Evolutionary conservation across 441 rosid species (phyloP).

Genomic region (Brassica hybrid): DNA sequence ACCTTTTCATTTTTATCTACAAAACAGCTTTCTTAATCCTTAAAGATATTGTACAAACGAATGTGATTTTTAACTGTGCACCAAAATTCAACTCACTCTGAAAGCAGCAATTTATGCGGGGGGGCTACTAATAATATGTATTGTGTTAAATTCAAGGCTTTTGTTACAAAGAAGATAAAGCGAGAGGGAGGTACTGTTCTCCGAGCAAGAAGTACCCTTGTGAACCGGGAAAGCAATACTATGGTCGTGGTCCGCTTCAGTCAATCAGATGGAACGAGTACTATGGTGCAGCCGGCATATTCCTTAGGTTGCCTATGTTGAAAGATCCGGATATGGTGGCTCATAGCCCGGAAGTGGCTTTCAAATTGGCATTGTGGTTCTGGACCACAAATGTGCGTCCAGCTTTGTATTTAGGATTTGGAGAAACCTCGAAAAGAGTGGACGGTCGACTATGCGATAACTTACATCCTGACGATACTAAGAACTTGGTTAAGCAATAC

Average conservation of each 20-base stretch:
- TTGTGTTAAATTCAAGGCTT: slow-evolving; percentile 15
- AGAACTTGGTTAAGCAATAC: slow-evolving; percentile 42
- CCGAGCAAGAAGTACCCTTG: slow-evolving; percentile 19
- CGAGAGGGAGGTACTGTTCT: slow-evolving; percentile 2
- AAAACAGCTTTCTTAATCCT: background rate
- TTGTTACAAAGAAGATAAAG: slow-evolving; percentile 31
- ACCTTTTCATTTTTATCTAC: background rate
- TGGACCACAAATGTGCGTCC: slow-evolving; percentile 52
- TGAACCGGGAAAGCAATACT: slow-evolving; percentile 42
- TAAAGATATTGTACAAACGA: background rate
- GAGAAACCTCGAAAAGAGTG: slow-evolving; percentile 52
- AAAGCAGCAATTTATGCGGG: background rate
- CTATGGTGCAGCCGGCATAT: slow-evolving; percentile 54
- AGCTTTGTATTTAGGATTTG: slow-evolving; percentile 45
- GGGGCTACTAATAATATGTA: background rate
- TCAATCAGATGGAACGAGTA: slow-evolving; percentile 59
- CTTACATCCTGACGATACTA: slow-evolving; percentile 32
- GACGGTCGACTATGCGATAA: slow-evolving; percentile 49
- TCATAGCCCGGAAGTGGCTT: slow-evolving; percentile 41
- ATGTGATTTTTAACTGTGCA: background rate
- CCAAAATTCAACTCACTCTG: background rate
- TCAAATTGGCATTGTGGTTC: slow-evolving; percentile 53
- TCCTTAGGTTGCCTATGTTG: slow-evolving; percentile 47
- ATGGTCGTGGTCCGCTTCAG: slow-evolving; percentile 60
- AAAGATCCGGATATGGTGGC: slow-evolving; percentile 54